These are phyloP conservation scores for Botryosphaeria dothidea DNA, from an alignment of 2,329 filamentous ascomycete species.

Conservation along the genomic window DNA sequence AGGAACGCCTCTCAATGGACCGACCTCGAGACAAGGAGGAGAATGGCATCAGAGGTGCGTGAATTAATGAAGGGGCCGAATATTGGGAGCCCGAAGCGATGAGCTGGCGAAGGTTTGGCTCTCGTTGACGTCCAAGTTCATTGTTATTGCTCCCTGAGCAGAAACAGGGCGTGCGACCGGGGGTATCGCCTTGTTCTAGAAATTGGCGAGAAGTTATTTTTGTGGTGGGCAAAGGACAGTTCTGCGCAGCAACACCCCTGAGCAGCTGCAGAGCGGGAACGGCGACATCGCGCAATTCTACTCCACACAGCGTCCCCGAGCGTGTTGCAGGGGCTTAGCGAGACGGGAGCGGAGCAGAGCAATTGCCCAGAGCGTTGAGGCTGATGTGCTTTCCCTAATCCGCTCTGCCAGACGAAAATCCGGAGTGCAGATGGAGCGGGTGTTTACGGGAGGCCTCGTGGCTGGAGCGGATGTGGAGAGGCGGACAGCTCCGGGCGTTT, in stretches of 20 bases:
- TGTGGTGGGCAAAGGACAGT: conserved; percentile 1
- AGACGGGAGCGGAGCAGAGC: conserved; percentile 12
- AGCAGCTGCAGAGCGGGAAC: conserved; percentile 9
- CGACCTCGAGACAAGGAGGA: neutral
- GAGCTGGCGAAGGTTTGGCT: neutral
- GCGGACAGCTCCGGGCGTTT: conserved; percentile 2
- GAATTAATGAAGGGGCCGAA: neutral
- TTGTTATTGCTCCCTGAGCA: neutral
- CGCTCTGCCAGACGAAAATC: conserved; percentile 9
- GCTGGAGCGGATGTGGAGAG: conserved; percentile 6
- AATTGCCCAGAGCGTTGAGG: conserved; percentile 14
- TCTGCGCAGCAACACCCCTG: neutral
- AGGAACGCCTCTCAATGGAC: neutral
- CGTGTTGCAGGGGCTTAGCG: conserved; percentile 12
- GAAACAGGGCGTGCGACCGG: neutral
- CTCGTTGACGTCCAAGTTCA: too few species aligned
- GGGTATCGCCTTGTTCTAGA: neutral
- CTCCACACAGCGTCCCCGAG: conserved; percentile 14
- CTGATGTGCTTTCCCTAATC: conserved; percentile 15
- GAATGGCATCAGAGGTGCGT: neutral
- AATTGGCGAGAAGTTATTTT: neutral
- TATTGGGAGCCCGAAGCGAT: neutral
- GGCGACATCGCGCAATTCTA: conserved; percentile 14
- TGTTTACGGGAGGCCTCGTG: conserved; percentile 16
- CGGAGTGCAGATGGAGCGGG: conserved; percentile 17